phyloP scores from a whole-genome alignment of 257 asterid species.

The Penstemon davidsonii region DNA sequence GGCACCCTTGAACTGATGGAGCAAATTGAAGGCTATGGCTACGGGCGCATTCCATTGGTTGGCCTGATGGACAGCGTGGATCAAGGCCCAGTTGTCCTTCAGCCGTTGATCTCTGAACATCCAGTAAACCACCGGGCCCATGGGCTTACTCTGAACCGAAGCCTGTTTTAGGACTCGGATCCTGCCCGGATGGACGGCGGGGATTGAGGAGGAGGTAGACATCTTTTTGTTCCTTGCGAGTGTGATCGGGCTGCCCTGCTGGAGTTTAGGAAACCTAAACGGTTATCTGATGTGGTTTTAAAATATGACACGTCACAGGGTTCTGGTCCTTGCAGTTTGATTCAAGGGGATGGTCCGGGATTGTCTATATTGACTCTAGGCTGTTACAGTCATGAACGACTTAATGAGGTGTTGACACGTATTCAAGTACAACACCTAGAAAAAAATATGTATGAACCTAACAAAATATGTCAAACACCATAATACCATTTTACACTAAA shows the following conservation, averaged over 20 bases:
- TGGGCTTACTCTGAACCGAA: constrained; percentile 20
- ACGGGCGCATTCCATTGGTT: constrained; percentile 64
- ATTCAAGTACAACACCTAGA: too few species aligned
- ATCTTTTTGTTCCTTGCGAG: neutral
- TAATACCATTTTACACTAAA: too few species aligned
- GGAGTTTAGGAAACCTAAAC: constrained; percentile 54
- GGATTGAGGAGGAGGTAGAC: constrained; percentile 33
- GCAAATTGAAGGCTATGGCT: constrained; percentile 82
- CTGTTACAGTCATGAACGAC: too few species aligned
- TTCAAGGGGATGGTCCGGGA: too few species aligned
- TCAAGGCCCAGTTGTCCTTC: constrained; percentile 93
- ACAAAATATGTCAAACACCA: too few species aligned
- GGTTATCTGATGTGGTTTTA: constrained; percentile 59
- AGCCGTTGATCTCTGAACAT: constrained; percentile 97
- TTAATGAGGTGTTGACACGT: too few species aligned
- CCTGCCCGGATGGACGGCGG: constrained; percentile 70
- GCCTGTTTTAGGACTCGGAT: constrained; percentile 64
- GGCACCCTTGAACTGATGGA: constrained; percentile 83
- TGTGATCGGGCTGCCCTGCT: neutral
- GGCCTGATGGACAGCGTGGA: constrained; percentile 92
- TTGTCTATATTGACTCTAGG: too few species aligned
- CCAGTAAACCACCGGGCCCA: constrained; percentile 97
- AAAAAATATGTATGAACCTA: too few species aligned
- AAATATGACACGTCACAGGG: constrained; percentile 55
- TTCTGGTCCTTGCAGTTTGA: constrained; percentile 11